Percentiles rank a stretch among this genome's conserved stretches.
Evolutionary conservation across 1,284 basidiomycete genomes (phyloP).

Genomic region (Leccinum solheimii): DNA sequence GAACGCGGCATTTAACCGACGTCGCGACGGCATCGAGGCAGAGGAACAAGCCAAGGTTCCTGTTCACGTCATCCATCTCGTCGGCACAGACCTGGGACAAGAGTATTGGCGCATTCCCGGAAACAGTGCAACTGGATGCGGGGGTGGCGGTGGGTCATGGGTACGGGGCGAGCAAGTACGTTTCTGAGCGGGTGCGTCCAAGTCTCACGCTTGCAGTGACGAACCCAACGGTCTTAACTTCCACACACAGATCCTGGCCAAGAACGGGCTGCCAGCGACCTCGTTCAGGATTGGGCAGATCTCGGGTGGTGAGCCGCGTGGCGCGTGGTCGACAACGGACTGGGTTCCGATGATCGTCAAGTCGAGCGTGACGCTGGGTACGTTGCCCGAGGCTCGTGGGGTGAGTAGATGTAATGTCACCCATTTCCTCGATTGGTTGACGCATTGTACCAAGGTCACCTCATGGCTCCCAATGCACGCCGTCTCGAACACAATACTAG

Average conservation of each 20-base stretch:
- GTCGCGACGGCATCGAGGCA: slow-evolving; percentile 32
- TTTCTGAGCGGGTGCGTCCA: slow-evolving; percentile 27
- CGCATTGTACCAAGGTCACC: slow-evolving; percentile 12
- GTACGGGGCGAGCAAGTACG: slow-evolving; percentile 29
- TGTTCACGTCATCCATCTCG: slow-evolving; percentile 36
- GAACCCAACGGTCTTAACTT: not conserved
- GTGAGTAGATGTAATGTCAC: slow-evolving; percentile 8
- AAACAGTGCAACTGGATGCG: slow-evolving; percentile 21
- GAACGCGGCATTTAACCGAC: slow-evolving; percentile 34
- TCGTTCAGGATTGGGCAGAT: slow-evolving; percentile 30
- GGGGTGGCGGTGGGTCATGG: slow-evolving; percentile 18
- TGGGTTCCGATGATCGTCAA: slow-evolving; percentile 29
- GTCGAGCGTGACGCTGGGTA: slow-evolving; percentile 25
- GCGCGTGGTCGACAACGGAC: slow-evolving; percentile 26
- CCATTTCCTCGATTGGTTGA: not conserved
- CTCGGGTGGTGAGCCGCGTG: slow-evolving; percentile 18
- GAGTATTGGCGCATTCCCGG: slow-evolving; percentile 18
- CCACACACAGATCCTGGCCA: slow-evolving; percentile 16
- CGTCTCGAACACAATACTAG: slow-evolving; percentile 26
- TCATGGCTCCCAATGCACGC: slow-evolving; percentile 34
- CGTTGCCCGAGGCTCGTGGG: slow-evolving; percentile 24
- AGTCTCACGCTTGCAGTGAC: not conserved
- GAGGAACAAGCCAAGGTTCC: slow-evolving; percentile 22
- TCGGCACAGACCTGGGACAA: slow-evolving; percentile 26
- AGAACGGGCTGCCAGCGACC: slow-evolving; percentile 19